A percentile compares a stretch with the other conserved stretches of the same genome.
phyloP scores from a whole-genome alignment of 352 stramenopile species.

The Globisporangium echinulatum region DNA sequence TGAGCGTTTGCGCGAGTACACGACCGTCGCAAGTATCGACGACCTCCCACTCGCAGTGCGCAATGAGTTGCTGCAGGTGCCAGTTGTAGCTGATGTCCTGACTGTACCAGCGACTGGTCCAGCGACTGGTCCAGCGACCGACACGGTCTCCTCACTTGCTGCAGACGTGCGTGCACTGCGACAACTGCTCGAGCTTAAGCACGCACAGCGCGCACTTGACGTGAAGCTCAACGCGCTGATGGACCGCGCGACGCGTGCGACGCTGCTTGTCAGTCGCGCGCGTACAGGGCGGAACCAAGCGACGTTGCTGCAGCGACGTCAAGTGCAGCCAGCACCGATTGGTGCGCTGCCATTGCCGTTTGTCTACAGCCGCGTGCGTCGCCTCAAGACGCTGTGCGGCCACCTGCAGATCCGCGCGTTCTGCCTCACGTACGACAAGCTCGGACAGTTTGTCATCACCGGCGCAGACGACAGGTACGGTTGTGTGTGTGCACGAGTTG shows the following conservation, averaged over 20 bases:
- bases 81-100: background rate
- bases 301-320: conserved; percentile 41
- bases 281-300: conserved; percentile 55
- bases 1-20: conserved; percentile 55
- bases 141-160: conserved; percentile 48
- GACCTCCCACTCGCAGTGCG: conserved; percentile 48
- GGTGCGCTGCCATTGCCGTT: conserved; percentile 40
- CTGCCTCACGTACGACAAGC: conserved; percentile 94
- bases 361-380: conserved; percentile 72
- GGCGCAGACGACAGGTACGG: conserved; percentile 91
- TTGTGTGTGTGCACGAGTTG: background rate
- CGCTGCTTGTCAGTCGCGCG: conserved; percentile 38
- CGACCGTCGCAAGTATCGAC: conserved; percentile 33
- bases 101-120: background rate
- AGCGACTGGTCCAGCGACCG: background rate
- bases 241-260: conserved; percentile 27
- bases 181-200: conserved; percentile 63
- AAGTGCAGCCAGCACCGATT: conserved; percentile 30
- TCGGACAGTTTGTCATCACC: conserved; percentile 94
- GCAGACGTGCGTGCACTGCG: conserved; percentile 68
- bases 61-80: conserved; percentile 22
- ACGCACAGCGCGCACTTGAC: conserved; percentile 29
- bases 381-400: conserved; percentile 86
- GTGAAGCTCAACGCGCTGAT: conserved; percentile 29
- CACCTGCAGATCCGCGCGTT: conserved; percentile 94